A percentile compares a stretch with the other conserved stretches of the same genome.
Conservation (phyloP, 2,329 filamentous ascomycete species). For the Incumbomyces lentus region DNA sequence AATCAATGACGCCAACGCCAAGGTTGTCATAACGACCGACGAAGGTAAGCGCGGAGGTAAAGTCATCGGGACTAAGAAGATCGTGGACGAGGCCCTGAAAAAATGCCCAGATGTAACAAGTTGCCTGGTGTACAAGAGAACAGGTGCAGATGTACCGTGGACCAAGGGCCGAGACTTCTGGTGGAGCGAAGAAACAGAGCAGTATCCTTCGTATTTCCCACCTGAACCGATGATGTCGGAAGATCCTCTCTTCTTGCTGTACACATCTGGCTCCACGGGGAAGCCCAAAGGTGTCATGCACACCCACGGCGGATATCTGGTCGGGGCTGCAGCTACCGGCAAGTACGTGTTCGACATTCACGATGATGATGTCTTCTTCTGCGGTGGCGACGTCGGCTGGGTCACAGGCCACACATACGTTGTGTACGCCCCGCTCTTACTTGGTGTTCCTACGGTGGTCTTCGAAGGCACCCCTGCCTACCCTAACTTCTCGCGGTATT, state of each 20-base stretch:
- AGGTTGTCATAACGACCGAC: constrained; percentile 91
- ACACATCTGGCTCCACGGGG: constrained; percentile 94
- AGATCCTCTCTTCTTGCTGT: constrained; percentile 92
- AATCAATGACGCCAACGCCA: constrained; percentile 80
- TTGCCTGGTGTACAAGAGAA: constrained; percentile 89
- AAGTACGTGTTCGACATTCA: constrained; percentile 99
- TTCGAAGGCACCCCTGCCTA: constrained; percentile 98
- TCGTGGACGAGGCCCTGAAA: constrained; percentile 94
- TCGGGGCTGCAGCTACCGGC: constrained; percentile 84
- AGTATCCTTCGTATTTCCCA: constrained; percentile 86
- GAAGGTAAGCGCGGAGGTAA: constrained; percentile 98
- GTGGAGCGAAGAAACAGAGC: constrained; percentile 98
- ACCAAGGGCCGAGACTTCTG: constrained; percentile 80
- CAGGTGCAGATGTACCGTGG: constrained; percentile 84
- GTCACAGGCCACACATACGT: constrained; percentile 98
- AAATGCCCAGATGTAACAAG: constrained; percentile 82
- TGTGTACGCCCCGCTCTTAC: constrained; percentile 85
- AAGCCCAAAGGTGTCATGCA: constrained; percentile 99
- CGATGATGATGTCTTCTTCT: constrained; percentile 88
- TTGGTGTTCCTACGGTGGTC: constrained; percentile 89
- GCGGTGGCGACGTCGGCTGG: constrained; percentile 96
- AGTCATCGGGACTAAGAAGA: constrained; percentile 95
- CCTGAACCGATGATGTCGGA: constrained; percentile 86
- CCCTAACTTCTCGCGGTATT: constrained; percentile 95
- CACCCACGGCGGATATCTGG: constrained; percentile 87